These are phyloP conservation scores for Beauveria sp. DNA, from an alignment of 2,329 filamentous ascomycete species.

Conservation along the genomic window DNA sequence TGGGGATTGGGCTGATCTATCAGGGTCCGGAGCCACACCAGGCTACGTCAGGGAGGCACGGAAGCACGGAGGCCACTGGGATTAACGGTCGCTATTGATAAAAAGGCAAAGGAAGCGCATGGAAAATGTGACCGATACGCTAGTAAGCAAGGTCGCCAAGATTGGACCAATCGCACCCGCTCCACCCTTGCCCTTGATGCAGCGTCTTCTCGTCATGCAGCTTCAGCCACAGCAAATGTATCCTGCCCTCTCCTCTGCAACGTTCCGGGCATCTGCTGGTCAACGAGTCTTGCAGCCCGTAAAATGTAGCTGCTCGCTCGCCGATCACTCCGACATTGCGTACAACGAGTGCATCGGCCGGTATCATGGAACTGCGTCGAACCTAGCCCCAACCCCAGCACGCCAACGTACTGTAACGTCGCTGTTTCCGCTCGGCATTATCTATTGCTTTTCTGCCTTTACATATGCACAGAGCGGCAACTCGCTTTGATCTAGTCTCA, in stretches of 20 bases:
- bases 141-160: neutral
- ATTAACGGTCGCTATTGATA: too few relatives aligned
- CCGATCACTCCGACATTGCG: neutral
- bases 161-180: neutral
- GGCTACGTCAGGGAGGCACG: neutral
- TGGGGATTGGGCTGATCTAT: neutral
- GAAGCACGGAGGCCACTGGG: too few relatives aligned
- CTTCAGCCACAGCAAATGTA: neutral
- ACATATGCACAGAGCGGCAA: too few relatives aligned
- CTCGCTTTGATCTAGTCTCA: too few relatives aligned
- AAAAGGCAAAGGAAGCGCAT: neutral
- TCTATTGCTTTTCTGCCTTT: too few relatives aligned
- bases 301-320: neutral
- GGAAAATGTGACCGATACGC: neutral
- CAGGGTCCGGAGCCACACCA: neutral
- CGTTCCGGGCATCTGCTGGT: neutral
- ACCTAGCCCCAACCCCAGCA: too few relatives aligned
- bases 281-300: neutral
- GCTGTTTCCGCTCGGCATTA: too few relatives aligned
- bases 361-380: too few relatives aligned
- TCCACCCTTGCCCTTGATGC: neutral
- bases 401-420: too few relatives aligned
- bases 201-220: neutral
- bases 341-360: neutral
- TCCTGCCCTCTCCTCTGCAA: neutral